phyloP scores from a whole-genome alignment of 2,329 filamentous ascomycete species.

The Fusarium pseudocircinatum region DNA sequence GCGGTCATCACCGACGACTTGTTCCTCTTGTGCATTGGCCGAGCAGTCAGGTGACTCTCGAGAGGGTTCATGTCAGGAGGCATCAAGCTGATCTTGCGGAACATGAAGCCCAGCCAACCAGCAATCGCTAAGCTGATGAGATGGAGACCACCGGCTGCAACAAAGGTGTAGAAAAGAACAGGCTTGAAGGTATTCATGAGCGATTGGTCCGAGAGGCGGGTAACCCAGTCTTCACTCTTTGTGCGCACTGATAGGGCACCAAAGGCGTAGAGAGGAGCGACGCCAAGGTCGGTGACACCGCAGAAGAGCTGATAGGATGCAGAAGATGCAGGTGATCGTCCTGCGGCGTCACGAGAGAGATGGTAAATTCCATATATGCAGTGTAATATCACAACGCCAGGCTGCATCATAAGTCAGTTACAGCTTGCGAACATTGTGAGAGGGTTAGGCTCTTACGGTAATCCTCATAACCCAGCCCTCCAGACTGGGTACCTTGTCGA shows the following conservation, averaged over 20 bases:
- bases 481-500: conserved; percentile 71
- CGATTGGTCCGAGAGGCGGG: conserved; percentile 67
- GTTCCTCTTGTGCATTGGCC: conserved; percentile 77
- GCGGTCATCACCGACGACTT: conserved; percentile 64
- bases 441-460: conserved; percentile 64
- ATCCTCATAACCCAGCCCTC: conserved; percentile 81
- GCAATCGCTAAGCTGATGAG: conserved; percentile 75
- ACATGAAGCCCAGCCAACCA: conserved; percentile 78
- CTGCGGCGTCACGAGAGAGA: conserved; percentile 74
- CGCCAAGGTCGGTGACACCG: conserved; percentile 71
- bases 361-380: conserved; percentile 84
- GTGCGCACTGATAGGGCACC: conserved; percentile 58
- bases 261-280: conserved; percentile 66
- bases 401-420: conserved; percentile 59
- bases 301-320: conserved; percentile 92
- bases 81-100: conserved; percentile 81
- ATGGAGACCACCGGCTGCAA: conserved; percentile 73
- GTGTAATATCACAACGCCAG: conserved; percentile 77
- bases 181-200: conserved; percentile 70
- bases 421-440: background rate
- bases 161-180: conserved; percentile 74
- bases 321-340: conserved; percentile 79
- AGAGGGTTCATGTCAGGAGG: conserved; percentile 97
- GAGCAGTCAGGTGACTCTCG: conserved; percentile 83
- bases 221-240: conserved; percentile 68